Evolutionary conservation across 2,329 filamentous ascomycete genomes (phyloP).

Genomic region (Cercospora zeina): DNA sequence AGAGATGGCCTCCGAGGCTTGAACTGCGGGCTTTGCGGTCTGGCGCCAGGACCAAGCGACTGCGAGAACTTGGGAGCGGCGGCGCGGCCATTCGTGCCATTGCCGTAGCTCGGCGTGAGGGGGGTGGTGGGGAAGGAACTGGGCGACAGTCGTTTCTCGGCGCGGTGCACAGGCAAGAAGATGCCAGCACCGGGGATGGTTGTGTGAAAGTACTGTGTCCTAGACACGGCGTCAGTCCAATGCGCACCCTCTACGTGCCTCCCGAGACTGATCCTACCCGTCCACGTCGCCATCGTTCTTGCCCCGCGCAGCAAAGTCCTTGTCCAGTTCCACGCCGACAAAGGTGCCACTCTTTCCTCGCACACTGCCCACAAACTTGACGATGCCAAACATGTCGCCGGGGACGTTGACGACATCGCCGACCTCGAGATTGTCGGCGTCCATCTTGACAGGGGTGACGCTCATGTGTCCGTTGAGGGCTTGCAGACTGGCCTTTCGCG

Average conservation of each 20-base stretch:
- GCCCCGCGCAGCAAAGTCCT: conserved; percentile 76
- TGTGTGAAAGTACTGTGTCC: conserved; percentile 73
- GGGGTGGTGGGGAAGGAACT: conserved; percentile 66
- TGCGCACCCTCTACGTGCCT: neutral
- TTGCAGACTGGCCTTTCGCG: conserved; percentile 70
- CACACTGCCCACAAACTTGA: conserved; percentile 86
- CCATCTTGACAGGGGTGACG: conserved; percentile 45
- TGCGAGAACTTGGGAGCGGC: conserved; percentile 74
- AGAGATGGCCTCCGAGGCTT: conserved; percentile 74
- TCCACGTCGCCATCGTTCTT: conserved; percentile 98
- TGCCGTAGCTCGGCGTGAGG: conserved; percentile 62
- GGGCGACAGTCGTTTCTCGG: conserved; percentile 65
- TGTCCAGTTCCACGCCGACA: conserved; percentile 83
- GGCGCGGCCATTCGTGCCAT: conserved; percentile 46
- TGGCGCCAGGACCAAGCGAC: conserved; percentile 71
- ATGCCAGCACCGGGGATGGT: conserved; percentile 79
- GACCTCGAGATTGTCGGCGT: conserved; percentile 60
- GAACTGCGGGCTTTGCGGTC: conserved; percentile 69
- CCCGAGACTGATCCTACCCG: conserved; percentile 57
- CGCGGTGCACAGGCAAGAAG: conserved; percentile 84
- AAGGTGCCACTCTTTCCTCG: conserved; percentile 88
- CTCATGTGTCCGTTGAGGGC: conserved; percentile 64
- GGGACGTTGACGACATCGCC: conserved; percentile 90
- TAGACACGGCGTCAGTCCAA: conserved; percentile 12
- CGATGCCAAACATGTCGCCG: conserved; percentile 84